phyloP scores from a whole-genome alignment of 805 yeast species.

The Tetrapisispora nanseiensis region DNA sequence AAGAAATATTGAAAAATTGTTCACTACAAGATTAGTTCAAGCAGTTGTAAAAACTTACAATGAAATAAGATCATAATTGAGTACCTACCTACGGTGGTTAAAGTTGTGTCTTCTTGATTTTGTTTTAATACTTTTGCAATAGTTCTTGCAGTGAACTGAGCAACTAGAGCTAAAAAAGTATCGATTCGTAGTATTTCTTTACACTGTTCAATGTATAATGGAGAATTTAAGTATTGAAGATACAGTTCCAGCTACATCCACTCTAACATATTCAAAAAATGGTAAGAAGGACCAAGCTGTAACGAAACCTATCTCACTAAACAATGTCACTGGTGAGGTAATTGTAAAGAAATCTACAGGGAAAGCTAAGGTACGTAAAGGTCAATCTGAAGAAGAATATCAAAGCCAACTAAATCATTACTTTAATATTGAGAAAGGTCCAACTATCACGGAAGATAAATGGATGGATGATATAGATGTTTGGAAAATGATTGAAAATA shows the following conservation, averaged over 20 bases:
- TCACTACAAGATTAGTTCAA: too few species aligned
- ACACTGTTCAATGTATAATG: too few species aligned
- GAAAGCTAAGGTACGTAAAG: conserved; percentile 45
- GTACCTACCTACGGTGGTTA: too few species aligned
- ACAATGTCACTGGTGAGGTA: conserved; percentile 33
- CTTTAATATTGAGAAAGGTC: conserved; percentile 39
- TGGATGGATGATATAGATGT: conserved; percentile 16
- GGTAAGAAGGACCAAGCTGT: conserved; percentile 11
- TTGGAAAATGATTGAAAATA: neutral
- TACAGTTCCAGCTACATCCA: neutral
- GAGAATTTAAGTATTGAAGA: neutral
- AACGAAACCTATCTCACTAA: conserved; percentile 20
- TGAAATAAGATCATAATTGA: too few species aligned
- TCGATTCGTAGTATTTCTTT: too few species aligned
- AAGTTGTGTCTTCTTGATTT: too few species aligned
- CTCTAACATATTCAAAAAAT: neutral
- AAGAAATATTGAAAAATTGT: too few species aligned
- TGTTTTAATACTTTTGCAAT: too few species aligned
- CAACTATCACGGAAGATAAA: conserved; percentile 38
- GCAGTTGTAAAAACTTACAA: too few species aligned
- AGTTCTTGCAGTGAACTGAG: too few species aligned
- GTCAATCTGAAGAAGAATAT: conserved; percentile 61
- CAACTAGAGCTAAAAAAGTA: too few species aligned
- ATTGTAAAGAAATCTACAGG: conserved; percentile 39
- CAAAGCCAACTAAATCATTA: conserved; percentile 43